Evolutionary conservation across 768 basidiomycete genomes (phyloP).

Genomic region (Tricholoma sp.): DNA sequence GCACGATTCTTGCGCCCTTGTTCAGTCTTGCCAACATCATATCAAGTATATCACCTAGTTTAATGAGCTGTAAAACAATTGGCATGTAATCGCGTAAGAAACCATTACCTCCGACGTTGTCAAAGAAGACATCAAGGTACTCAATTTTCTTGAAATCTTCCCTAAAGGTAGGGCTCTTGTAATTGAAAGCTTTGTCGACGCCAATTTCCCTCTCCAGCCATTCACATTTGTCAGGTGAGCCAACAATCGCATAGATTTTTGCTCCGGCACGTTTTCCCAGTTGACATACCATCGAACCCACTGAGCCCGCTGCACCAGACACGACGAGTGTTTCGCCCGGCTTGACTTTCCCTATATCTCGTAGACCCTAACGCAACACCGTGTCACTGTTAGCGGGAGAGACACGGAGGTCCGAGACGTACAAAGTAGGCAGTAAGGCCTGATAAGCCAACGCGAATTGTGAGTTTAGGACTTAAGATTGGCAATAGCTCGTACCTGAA

Average conservation of each 20-base stretch:
- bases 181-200: conserved; percentile 79
- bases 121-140: conserved; percentile 81
- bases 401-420: conserved; percentile 16
- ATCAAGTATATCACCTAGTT: conserved; percentile 71
- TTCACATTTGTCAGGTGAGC: conserved; percentile 74
- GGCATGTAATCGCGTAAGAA: neutral
- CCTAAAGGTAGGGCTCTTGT: conserved; percentile 72
- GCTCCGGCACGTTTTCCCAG: conserved; percentile 76
- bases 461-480: neutral
- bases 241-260: conserved; percentile 85
- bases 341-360: conserved; percentile 76
- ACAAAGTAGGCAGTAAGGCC: conserved; percentile 91
- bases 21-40: conserved; percentile 72
- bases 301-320: conserved; percentile 89
- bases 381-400: neutral
- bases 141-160: conserved; percentile 72
- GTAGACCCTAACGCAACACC: conserved; percentile 54
- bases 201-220: conserved; percentile 86
- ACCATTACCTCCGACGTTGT: conserved; percentile 65
- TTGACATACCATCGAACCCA: conserved; percentile 81
- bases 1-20: conserved; percentile 66
- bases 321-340: conserved; percentile 80
- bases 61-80: conserved; percentile 11
- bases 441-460: conserved; percentile 18
- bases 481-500: conserved; percentile 43